A percentile compares a stretch with the other conserved stretches of the same genome.
Conservation (phyloP, 257 asterid genomes). For the Datura wrightii region DNA sequence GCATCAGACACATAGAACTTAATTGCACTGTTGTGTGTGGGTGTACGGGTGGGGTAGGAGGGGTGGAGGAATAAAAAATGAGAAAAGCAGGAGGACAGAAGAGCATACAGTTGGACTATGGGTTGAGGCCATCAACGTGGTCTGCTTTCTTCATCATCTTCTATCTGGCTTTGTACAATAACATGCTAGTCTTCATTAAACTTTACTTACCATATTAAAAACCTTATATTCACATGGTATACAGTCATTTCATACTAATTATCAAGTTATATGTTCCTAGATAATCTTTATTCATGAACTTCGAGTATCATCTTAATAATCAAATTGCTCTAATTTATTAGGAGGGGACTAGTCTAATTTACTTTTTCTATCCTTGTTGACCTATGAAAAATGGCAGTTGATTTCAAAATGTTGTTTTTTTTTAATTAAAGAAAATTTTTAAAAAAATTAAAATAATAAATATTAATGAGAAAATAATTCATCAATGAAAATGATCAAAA, state of each 20-base stretch:
- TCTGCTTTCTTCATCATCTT: slow-evolving; percentile 42
- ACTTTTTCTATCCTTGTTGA: neutral
- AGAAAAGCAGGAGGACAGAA: slow-evolving; percentile 57
- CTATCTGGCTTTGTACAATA: slow-evolving; percentile 45
- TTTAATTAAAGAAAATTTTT: too few relatives aligned
- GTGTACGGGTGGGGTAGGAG: neutral
- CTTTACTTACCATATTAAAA: slow-evolving; percentile 21
- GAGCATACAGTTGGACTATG: slow-evolving; percentile 74
- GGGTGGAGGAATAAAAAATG: slow-evolving; percentile 40
- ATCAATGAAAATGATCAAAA: neutral
- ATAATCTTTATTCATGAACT: neutral
- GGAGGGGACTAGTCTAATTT: neutral
- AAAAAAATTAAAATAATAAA: too few relatives aligned
- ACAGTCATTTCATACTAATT: neutral
- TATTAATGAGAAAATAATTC: too few relatives aligned
- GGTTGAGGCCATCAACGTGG: slow-evolving; percentile 63
- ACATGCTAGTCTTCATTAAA: slow-evolving; percentile 27
- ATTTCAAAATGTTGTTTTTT: too few relatives aligned
- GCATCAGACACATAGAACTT: neutral
- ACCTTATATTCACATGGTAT: too few relatives aligned
- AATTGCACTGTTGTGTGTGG: slow-evolving; percentile 28
- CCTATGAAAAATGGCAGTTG: neutral
- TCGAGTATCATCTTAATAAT: neutral
- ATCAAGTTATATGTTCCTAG: too few relatives aligned
- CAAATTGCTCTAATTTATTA: neutral